phyloP scores from a whole-genome alignment of 2,329 filamentous ascomycete genomes.

The Davidsoniella neocaledoniae region DNA sequence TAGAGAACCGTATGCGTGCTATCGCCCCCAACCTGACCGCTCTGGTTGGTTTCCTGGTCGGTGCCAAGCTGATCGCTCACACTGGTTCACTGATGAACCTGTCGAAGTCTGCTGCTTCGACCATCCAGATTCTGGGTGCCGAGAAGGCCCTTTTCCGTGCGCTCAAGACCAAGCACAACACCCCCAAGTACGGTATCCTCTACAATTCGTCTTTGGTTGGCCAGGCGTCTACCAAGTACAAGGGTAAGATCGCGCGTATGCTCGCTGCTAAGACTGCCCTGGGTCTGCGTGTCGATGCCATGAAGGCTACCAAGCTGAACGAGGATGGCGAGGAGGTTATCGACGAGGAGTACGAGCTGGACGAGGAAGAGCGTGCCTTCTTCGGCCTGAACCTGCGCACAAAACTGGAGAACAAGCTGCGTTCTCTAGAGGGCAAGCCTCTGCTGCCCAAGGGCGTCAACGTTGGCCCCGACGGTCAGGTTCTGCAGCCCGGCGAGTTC shows the following conservation, averaged over 20 bases:
- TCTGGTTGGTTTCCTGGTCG: conserved; percentile 83
- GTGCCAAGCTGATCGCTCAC: conserved; percentile 86
- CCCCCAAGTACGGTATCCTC: conserved; percentile 92
- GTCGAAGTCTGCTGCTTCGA: conserved; percentile 86
- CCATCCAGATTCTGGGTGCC: conserved; percentile 93
- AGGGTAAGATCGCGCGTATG: conserved; percentile 98
- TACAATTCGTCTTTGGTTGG: conserved; percentile 89
- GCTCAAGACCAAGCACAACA: conserved; percentile 97
- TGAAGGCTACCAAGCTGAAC: conserved; percentile 51
- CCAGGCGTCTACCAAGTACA: conserved; percentile 94
- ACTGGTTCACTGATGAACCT: conserved; percentile 87
- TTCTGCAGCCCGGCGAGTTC: conserved; percentile 55
- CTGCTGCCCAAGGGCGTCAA: conserved; percentile 58
- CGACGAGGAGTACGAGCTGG: conserved; percentile 47
- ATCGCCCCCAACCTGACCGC: conserved; percentile 93
- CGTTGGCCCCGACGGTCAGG: conserved; percentile 57
- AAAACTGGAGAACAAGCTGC: conserved; percentile 60
- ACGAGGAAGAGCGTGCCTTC: conserved; percentile 77
- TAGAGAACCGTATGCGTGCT: conserved; percentile 85
- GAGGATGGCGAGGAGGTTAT: conserved; percentile 43
- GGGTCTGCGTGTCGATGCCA: conserved; percentile 78
- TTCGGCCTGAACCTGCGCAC: conserved; percentile 58
- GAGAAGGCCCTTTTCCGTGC: conserved; percentile 98
- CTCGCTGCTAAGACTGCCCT: conserved; percentile 86
- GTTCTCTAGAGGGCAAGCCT: conserved; percentile 78